A percentile compares a stretch with the other conserved stretches of the same genome.
phyloP scores from a whole-genome alignment of 495 filamentous ascomycete species.

The Trichoderma erinaceum region DNA sequence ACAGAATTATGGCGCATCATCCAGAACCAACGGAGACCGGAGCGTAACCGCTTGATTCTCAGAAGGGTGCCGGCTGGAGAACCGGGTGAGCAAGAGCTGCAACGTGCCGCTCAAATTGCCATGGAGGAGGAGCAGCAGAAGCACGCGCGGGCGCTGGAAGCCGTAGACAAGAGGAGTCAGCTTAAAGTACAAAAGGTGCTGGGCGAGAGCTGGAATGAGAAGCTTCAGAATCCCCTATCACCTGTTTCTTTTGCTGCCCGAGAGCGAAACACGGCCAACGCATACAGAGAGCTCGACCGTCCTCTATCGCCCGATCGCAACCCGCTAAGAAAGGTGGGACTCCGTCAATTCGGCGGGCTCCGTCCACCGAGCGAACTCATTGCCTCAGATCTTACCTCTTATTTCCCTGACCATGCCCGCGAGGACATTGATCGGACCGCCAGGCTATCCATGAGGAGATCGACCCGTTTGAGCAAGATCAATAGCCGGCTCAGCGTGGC shows the following conservation, averaged over 20 bases:
- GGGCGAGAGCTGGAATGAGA: conserved; percentile 75
- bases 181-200: conserved; percentile 76
- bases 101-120: conserved; percentile 74
- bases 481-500: conserved; percentile 88
- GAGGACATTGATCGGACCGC: conserved; percentile 93
- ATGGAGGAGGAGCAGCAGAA: conserved; percentile 71
- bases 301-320: conserved; percentile 47
- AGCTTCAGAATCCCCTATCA: conserved; percentile 70
- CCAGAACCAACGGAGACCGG: conserved; percentile 62
- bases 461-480: conserved; percentile 80
- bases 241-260: conserved; percentile 62
- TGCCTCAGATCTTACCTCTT: conserved; percentile 87
- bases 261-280: conserved; percentile 57
- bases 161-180: conserved; percentile 58
- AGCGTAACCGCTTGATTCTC: conserved; percentile 84
- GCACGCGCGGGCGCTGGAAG: conserved; percentile 58
- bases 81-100: conserved; percentile 72
- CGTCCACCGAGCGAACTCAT: conserved; percentile 95
- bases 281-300: conserved; percentile 53
- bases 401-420: conserved; percentile 91
- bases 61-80: conserved; percentile 82
- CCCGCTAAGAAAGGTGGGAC: conserved; percentile 53
- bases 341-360: conserved; percentile 74
- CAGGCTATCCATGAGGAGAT: conserved; percentile 82
- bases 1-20: conserved; percentile 82